A percentile compares a stretch with the other conserved stretches of the same genome.
phyloP scores from a whole-genome alignment of 225 moss, liverwort and hornwort species.

The Ulota crispa region DNA sequence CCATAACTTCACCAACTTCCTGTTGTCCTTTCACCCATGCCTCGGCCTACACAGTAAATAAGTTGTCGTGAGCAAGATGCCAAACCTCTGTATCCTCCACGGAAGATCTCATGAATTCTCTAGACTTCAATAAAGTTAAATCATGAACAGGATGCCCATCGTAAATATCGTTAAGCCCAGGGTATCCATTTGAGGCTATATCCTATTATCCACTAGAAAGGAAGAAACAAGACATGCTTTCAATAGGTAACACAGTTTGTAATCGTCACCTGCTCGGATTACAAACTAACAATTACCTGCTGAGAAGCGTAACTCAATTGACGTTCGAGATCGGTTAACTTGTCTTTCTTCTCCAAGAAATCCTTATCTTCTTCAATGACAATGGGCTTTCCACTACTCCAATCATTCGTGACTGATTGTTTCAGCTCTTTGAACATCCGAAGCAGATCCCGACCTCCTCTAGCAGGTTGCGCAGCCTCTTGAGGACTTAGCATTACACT shows the following conservation, averaged over 20 bases:
- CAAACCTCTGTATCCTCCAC: slow-evolving; percentile 5
- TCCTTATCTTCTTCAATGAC: slow-evolving; percentile 90
- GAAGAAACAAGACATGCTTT: neutral
- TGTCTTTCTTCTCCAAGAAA: slow-evolving; percentile 88
- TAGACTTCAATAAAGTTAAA: neutral
- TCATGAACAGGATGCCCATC: neutral
- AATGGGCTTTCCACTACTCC: slow-evolving; percentile 83
- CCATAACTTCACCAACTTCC: slow-evolving; percentile 99
- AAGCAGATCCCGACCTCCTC: slow-evolving; percentile 87
- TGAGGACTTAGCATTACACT: slow-evolving; percentile 70
- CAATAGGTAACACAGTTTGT: neutral
- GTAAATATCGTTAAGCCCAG: neutral
- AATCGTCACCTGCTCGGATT: neutral
- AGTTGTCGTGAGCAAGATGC: slow-evolving; percentile 16
- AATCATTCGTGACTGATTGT: slow-evolving; percentile 94
- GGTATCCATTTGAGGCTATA: neutral
- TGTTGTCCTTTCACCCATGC: slow-evolving; percentile 88
- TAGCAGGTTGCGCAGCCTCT: slow-evolving; percentile 85
- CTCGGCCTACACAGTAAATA: slow-evolving; percentile 71
- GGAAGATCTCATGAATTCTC: neutral
- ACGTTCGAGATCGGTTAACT: slow-evolving; percentile 76
- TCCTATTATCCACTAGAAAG: neutral
- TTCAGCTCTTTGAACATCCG: slow-evolving; percentile 94
- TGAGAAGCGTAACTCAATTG: slow-evolving; percentile 96
- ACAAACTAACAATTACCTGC: slow-evolving; percentile 54